Evolutionary conservation across 805 yeast genomes (phyloP).

Genomic region (Hemisphaericaspora nanyangensis): DNA sequence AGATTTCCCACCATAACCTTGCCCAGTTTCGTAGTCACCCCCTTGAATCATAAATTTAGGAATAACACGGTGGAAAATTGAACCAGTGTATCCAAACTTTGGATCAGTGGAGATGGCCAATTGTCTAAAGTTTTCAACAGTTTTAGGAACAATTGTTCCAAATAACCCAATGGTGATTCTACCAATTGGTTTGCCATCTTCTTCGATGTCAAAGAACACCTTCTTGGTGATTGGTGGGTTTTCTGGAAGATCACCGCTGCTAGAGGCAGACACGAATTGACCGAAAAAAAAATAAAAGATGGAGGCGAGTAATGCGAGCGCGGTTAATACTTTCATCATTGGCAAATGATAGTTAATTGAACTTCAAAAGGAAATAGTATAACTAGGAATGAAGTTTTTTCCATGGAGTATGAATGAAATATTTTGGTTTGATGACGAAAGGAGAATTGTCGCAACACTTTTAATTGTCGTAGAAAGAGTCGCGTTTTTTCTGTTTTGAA

Average conservation of each 20-base stretch:
- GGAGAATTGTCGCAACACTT: neutral
- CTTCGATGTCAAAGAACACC: constrained; percentile 82
- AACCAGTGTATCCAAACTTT: constrained; percentile 41
- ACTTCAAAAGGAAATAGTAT: neutral
- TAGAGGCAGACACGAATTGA: constrained; percentile 1
- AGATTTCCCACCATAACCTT: constrained; percentile 46
- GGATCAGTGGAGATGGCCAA: constrained; percentile 54
- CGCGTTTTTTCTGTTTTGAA: too few species aligned
- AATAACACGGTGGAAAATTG: constrained; percentile 46
- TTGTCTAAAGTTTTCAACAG: constrained; percentile 94
- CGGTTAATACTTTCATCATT: constrained; percentile 12
- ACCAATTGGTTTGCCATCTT: constrained; percentile 75
- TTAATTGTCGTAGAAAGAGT: neutral
- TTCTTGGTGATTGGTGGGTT: constrained; percentile 64
- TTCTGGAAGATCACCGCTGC: constrained; percentile 18
- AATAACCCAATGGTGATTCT: constrained; percentile 83
- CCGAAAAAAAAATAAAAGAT: constrained; percentile 7
- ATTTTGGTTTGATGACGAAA: neutral
- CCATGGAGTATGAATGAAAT: too few species aligned
- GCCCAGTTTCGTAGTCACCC: constrained; percentile 46
- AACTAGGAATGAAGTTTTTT: too few species aligned
- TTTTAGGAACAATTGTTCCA: constrained; percentile 90
- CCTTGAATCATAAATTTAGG: constrained; percentile 48
- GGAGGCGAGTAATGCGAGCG: constrained; percentile 5
- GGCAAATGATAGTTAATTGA: neutral